Conservation (phyloP, 495 filamentous ascomycete species). For the Aspergillus avenaceus region DNA sequence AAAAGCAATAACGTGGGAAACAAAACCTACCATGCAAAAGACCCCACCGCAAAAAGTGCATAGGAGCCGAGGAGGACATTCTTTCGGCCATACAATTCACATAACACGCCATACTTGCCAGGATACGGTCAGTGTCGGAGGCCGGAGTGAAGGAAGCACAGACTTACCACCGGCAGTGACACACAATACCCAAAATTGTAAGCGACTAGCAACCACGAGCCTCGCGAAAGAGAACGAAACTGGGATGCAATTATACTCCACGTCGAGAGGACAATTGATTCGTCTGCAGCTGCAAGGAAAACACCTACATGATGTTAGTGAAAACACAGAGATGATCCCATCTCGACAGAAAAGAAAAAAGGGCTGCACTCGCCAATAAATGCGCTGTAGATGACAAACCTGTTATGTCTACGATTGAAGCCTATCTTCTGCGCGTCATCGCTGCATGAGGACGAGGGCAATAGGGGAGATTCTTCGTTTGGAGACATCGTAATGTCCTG, state of each 20-base stretch:
- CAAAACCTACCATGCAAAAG: conserved; percentile 27
- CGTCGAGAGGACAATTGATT: conserved; percentile 29
- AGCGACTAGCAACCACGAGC: conserved; percentile 28
- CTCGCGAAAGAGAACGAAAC: conserved; percentile 23
- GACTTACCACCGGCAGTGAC: conserved; percentile 30
- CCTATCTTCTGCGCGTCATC: background rate
- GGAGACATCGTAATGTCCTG: too few species aligned
- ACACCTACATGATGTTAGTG: conserved; percentile 18
- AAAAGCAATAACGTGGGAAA: too few species aligned
- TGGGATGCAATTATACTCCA: conserved; percentile 30
- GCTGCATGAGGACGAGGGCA: background rate
- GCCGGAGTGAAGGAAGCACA: background rate
- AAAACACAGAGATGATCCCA: background rate
- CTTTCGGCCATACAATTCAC: conserved; percentile 30
- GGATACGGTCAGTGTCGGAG: background rate
- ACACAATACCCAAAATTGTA: conserved; percentile 35
- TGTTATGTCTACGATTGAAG: background rate
- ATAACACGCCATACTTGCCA: conserved; percentile 22
- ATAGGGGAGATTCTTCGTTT: background rate
- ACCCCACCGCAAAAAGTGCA: conserved; percentile 27
- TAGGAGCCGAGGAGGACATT: conserved; percentile 25
- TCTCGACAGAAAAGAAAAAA: background rate
- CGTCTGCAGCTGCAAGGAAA: conserved; percentile 31
- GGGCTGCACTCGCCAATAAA: background rate
- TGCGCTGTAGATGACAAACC: background rate